Percentiles rank a stretch among this genome's conserved stretches.
phyloP scores from a whole-genome alignment of 495 filamentous ascomycete genomes.

The Choiromyces venosus region DNA sequence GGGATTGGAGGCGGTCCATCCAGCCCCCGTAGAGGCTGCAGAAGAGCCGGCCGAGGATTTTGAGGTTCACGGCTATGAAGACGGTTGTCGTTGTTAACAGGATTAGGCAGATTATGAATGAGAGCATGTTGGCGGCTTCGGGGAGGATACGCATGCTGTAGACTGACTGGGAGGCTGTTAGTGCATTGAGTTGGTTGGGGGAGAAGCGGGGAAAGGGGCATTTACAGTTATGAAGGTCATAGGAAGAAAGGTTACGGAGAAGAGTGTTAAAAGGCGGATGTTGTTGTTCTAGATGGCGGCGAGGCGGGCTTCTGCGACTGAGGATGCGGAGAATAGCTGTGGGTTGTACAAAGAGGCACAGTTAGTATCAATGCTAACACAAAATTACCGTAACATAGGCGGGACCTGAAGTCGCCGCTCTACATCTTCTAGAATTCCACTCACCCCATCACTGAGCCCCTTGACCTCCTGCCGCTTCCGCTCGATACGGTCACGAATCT shows the following conservation, averaged over 20 bases:
- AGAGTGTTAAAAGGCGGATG: conserved; percentile 10
- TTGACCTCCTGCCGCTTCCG: conserved; percentile 4
- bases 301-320: conserved; percentile 4
- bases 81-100: conserved; percentile 1
- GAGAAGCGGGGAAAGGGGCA: conserved; percentile 9
- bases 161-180: not conserved
- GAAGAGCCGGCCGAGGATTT: not conserved
- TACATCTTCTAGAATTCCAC: not conserved
- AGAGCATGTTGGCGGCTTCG: not conserved
- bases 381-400: too few species aligned
- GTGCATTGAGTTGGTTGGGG: not conserved
- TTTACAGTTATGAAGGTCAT: conserved; percentile 21
- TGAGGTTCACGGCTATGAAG: conserved; percentile 11
- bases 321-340: conserved; percentile 7
- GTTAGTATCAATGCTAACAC: not conserved
- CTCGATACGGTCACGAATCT: conserved; percentile 1
- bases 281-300: conserved; percentile 8
- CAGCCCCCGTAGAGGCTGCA: not conserved
- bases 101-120: conserved; percentile 8
- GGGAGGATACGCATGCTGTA: conserved; percentile 9
- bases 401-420: too few species aligned
- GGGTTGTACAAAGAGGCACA: not conserved
- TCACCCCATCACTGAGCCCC: not conserved
- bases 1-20: not conserved
- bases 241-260: conserved; percentile 10